Base-by-base conservation (phyloP, 768 basidiomycete genomes). In the Agrocybe pediades region DNA sequence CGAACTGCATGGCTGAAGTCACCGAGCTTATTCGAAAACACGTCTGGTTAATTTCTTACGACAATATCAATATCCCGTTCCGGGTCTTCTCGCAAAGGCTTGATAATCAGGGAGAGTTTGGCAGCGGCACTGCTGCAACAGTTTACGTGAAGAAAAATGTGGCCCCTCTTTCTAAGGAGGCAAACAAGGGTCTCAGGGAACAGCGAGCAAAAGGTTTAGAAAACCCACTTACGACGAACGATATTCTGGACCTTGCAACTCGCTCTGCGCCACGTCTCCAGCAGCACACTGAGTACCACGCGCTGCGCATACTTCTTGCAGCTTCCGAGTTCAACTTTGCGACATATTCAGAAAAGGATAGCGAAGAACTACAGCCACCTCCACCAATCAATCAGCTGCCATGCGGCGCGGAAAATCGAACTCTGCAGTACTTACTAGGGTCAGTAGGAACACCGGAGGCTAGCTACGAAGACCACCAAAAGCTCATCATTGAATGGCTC, bases 1-100 rank as follows among this genome's bases (percentile, higher is more conserved):
- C 55, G 4, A 17, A 50, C 11, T 52, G 59, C 1, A 65, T 72
- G 64, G 45, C 39, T 1, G 57, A 63, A 15, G 63, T 69, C n/a
- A 57, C 56, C 2, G 15, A 41, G 0, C 20, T 53, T 9, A 69
- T 74, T 9, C 44, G 67, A 6, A 16, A 13, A 0, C 65, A 53
- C 51, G 67, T 71, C 1, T 75, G 66, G 64, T 21, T 66, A 7
- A 53, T 69, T 7, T 64, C 69, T 0, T 65, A 75, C 44, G 73
- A 76, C 60, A 78, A 78, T 47, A 42, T 74, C 16, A 69, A 71
- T 17, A 53, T 75, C 6, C 61, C 68, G 0, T 72, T 76, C 53
- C 59, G 59, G 13, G 64, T 69, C 6, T 76, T 69, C 54, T 68
- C 73, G 0, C 76, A 78, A 44, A 55, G 67, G 0, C 20, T 75